phyloP scores from a whole-genome alignment of 2,329 filamentous ascomycete genomes.

The Exophiala viscosa region DNA sequence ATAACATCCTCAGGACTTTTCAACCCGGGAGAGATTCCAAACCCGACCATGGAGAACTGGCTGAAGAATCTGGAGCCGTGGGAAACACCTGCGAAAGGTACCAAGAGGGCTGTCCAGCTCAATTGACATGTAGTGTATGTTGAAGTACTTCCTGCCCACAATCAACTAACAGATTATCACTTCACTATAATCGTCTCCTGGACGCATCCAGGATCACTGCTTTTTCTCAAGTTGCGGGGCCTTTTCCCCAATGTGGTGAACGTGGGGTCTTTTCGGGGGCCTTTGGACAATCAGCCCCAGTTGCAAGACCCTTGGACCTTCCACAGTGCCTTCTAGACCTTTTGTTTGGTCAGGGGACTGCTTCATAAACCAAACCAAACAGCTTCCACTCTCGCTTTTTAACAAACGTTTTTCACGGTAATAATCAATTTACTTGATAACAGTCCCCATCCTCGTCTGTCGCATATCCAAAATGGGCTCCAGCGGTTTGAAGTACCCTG shows the following conservation, averaged over 20 bases:
- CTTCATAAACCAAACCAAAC: too few relatives aligned
- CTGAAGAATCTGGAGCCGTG: slow-evolving; percentile 12
- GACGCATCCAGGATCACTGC: background rate
- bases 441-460: background rate
- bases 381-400: too few relatives aligned
- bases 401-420: too few relatives aligned
- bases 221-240: background rate
- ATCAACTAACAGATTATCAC: too few relatives aligned
- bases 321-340: too few relatives aligned
- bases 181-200: background rate
- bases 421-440: too few relatives aligned
- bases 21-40: slow-evolving; percentile 10
- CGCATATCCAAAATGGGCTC: slow-evolving; percentile 6
- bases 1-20: slow-evolving; percentile 3
- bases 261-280: background rate
- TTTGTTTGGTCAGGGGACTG: too few relatives aligned
- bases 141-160: too few relatives aligned
- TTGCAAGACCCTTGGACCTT: too few relatives aligned
- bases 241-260: background rate
- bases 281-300: too few relatives aligned
- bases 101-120: slow-evolving; percentile 3
- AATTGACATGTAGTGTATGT: background rate
- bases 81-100: slow-evolving; percentile 11
- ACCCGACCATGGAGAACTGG: slow-evolving; percentile 12
- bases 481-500: slow-evolving; percentile 7